Evolutionary conservation across 352 stramenopile species (phyloP), one percentile per base, ranked within the genome.

Genomic region (Globisporangium cystogenes): DNA sequence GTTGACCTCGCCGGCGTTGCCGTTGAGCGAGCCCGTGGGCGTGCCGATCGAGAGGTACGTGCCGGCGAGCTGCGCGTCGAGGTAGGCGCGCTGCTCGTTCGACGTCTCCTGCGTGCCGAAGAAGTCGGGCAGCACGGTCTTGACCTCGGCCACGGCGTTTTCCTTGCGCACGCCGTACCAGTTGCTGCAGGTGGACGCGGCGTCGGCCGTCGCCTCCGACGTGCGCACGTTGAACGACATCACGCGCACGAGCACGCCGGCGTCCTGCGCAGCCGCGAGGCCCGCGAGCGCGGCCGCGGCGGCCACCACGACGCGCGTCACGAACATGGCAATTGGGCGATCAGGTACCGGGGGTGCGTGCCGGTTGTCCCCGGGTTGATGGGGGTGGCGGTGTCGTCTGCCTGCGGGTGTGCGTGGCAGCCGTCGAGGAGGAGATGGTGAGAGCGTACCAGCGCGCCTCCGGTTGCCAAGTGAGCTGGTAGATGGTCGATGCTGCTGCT

Each of bases 161-260:
- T 70, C 67, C 41, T 87, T 82, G 51, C 82, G 82, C 27, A 82
- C 70, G 11, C 74, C 77, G 44, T 72, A 50, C 80, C 80, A 91
- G 58, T 81, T 79, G 57, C 70, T 75, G 54, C 80, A 91, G 2
- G 57, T 67, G 10, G 63, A 62, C 0, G 23, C 57, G 0, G 59
- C 37, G 52, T 91, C 76, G 15, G 48, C 68, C 6, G 60, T 65
- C 0, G 82, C 82, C 16, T 74, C 50, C 27, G 77, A 89, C 11
- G 79, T 93, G 60, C 79, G 82, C 26, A 93, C 64, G 59, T 93
- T 93, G 65, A 93, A 93, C 48, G 75, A 82, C 79, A 89, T 76
- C 23, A 82, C 60, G 52, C 77, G 74, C 47, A 86, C 71, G 21
- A 72, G 20, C 35, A 87, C 65, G 51, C 82, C 72, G 3, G 80